Evolutionary conservation across 108 stramenopile species (phyloP).

Genomic region (Craspedostauros australis): DNA sequence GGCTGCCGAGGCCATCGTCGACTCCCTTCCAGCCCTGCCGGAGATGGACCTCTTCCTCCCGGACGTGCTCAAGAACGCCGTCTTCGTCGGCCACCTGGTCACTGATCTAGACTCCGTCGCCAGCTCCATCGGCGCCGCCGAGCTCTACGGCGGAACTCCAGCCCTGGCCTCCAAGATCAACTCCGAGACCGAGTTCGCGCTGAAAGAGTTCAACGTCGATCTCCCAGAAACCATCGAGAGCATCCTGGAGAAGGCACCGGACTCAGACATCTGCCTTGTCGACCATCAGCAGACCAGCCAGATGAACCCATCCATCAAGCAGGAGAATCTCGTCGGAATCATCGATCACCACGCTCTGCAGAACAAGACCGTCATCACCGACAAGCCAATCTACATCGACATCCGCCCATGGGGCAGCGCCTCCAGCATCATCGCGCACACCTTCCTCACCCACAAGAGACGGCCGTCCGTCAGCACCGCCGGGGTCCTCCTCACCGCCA

Average conservation of each 20-base stretch:
- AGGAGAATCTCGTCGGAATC: slow-evolving; percentile 54
- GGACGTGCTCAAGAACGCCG: slow-evolving; percentile 35
- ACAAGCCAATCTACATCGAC: slow-evolving; percentile 71
- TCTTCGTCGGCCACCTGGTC: slow-evolving; percentile 67
- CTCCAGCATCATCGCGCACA: slow-evolving; percentile 66
- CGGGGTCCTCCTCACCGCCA: slow-evolving; percentile 62
- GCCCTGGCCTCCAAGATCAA: slow-evolving; percentile 54
- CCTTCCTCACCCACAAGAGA: slow-evolving; percentile 42
- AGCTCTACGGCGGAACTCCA: slow-evolving; percentile 52
- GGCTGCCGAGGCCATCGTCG: slow-evolving; percentile 33
- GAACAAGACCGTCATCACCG: slow-evolving; percentile 61
- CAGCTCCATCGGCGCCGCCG: slow-evolving; percentile 65
- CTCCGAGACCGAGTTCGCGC: slow-evolving; percentile 51
- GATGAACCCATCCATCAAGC: slow-evolving; percentile 56
- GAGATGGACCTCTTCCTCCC: slow-evolving; percentile 42
- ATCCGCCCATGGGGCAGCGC: slow-evolving; percentile 78
- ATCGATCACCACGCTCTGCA: slow-evolving; percentile 85
- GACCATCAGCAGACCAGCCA: slow-evolving; percentile 75
- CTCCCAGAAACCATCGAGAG: slow-evolving; percentile 40
- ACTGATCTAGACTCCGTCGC: slow-evolving; percentile 71
- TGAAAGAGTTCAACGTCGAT: slow-evolving; percentile 30
- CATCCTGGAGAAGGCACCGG: slow-evolving; percentile 29
- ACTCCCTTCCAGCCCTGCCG: slow-evolving; percentile 32
- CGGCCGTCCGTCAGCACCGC: slow-evolving; percentile 32
- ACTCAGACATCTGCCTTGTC: slow-evolving; percentile 54